Evolutionary conservation across 2,329 filamentous ascomycete genomes (phyloP).

Genomic region (Diplodia mutila): DNA sequence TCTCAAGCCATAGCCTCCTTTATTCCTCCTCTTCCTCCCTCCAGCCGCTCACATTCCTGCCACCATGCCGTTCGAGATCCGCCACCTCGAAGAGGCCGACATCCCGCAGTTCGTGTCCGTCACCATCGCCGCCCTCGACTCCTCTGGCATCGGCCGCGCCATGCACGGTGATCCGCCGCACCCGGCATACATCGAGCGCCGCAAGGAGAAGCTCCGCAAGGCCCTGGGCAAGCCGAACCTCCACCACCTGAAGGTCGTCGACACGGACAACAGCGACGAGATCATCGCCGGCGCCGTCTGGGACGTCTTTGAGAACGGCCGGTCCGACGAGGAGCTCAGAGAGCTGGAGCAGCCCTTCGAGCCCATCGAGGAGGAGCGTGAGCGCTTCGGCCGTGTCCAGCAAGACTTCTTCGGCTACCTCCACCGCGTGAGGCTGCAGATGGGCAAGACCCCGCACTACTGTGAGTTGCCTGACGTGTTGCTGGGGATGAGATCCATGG

Average conservation of each 20-base stretch:
- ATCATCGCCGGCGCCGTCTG: constrained; percentile 29
- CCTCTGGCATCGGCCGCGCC: constrained; percentile 33
- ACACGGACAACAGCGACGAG: constrained; percentile 25
- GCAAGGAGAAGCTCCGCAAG: constrained; percentile 34
- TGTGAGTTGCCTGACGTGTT: background rate
- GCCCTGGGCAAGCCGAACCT: constrained; percentile 36
- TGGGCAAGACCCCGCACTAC: constrained; percentile 24
- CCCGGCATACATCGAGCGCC: constrained; percentile 31
- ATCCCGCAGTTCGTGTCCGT: constrained; percentile 37
- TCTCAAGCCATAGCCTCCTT: background rate
- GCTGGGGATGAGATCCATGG: background rate
- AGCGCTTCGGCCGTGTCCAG: background rate
- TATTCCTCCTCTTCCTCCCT: background rate
- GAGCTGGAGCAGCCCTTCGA: constrained; percentile 21
- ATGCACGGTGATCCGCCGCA: constrained; percentile 31
- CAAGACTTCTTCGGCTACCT: constrained; percentile 16
- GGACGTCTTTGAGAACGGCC: constrained; percentile 12
- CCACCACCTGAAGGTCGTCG: constrained; percentile 26
- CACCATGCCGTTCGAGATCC: constrained; percentile 43
- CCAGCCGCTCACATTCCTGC: background rate
- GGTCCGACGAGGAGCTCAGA: constrained; percentile 29
- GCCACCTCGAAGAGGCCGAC: constrained; percentile 35
- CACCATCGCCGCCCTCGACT: constrained; percentile 35
- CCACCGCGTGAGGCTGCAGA: background rate
- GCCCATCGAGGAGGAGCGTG: constrained; percentile 18